A percentile compares a stretch with the other conserved stretches of the same genome.
Conservation (phyloP, 371 early-diverging fungal genomes). For the Mortierella sp. region DNA sequence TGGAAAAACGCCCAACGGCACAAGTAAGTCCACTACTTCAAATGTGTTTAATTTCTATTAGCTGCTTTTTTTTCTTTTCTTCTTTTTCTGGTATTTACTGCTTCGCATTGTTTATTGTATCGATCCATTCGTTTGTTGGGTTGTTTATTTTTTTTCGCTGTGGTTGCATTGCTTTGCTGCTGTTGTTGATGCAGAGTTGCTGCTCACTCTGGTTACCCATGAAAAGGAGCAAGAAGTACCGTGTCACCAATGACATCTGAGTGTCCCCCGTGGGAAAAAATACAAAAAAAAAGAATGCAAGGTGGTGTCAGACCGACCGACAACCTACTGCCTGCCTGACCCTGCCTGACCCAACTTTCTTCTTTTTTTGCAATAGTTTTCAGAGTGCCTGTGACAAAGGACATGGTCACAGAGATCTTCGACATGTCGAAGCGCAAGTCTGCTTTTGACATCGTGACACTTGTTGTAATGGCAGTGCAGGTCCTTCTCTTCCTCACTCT, state of each 20-base stretch:
- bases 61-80: neutral
- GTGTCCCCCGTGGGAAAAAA: neutral
- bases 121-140: neutral
- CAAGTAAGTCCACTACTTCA: slow-evolving; percentile 56
- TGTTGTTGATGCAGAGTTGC: neutral
- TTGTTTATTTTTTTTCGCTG: neutral
- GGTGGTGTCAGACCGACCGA: neutral
- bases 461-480: slow-evolving; percentile 77
- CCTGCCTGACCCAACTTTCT: neutral
- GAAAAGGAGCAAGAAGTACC: neutral
- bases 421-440: slow-evolving; percentile 77
- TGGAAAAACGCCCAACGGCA: slow-evolving; percentile 73
- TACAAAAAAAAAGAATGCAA: neutral
- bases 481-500: slow-evolving; percentile 75
- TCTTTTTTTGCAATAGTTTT: slow-evolving; percentile 61
- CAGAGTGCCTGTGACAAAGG: slow-evolving; percentile 81
- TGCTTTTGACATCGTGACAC: slow-evolving; percentile 81
- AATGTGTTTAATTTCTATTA: neutral
- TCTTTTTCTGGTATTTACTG: neutral
- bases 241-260: neutral
- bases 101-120: neutral
- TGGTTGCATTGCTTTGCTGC: neutral
- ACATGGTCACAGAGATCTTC: slow-evolving; percentile 82
- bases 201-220: neutral
- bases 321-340: neutral